phyloP scores from a whole-genome alignment of 768 basidiomycete genomes.

The Leccinum disarticulatum region DNA sequence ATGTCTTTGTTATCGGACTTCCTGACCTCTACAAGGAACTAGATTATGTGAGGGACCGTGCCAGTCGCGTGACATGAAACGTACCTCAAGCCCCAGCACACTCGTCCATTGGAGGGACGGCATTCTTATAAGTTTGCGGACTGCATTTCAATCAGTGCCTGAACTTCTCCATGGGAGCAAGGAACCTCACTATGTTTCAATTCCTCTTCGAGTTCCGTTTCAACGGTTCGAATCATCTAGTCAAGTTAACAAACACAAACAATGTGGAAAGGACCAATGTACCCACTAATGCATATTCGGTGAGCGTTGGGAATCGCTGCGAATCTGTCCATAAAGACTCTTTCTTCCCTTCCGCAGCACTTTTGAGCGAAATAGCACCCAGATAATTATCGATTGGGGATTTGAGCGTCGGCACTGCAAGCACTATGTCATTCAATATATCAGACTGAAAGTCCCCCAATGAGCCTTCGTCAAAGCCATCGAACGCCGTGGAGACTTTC shows the following conservation, averaged over 20 bases:
- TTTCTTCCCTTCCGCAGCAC: slow-evolving; percentile 66
- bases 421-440: slow-evolving; percentile 70
- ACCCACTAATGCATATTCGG: slow-evolving; percentile 57
- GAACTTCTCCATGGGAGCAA: neutral
- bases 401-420: slow-evolving; percentile 63
- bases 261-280: slow-evolving; percentile 19
- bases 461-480: slow-evolving; percentile 39
- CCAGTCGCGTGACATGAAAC: neutral
- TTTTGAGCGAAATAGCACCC: slow-evolving; percentile 54
- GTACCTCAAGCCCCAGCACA: slow-evolving; percentile 69
- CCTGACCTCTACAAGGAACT: slow-evolving; percentile 83
- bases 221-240: slow-evolving; percentile 66
- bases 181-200: slow-evolving; percentile 55
- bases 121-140: slow-evolving; percentile 68
- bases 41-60: neutral
- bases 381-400: slow-evolving; percentile 55
- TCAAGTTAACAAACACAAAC: slow-evolving; percentile 1
- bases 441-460: slow-evolving; percentile 60
- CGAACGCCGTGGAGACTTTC: slow-evolving; percentile 66
- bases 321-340: slow-evolving; percentile 65
- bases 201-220: slow-evolving; percentile 72
- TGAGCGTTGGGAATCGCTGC: slow-evolving; percentile 53
- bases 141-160: slow-evolving; percentile 35
- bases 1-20: slow-evolving; percentile 48
- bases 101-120: slow-evolving; percentile 73